Conservation (phyloP, 2,329 filamentous ascomycete genomes). For the Fusarium subtropicale region DNA sequence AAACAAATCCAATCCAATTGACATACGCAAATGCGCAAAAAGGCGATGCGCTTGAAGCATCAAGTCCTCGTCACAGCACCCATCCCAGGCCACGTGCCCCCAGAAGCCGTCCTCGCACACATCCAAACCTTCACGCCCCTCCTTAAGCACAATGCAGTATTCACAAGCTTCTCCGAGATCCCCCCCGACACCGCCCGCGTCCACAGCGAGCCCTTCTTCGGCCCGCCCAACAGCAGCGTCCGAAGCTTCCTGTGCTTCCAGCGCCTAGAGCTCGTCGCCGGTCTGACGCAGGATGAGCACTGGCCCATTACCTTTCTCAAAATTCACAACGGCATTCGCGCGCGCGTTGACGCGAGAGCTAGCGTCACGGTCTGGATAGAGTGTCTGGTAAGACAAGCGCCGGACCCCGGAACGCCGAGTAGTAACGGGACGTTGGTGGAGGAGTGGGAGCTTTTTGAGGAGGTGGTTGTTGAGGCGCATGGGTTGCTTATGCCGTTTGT, state of each 20-base stretch:
- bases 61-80: conserved; percentile 26
- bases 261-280: conserved; percentile 16
- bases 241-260: conserved; percentile 15
- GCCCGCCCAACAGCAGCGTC: conserved; percentile 14
- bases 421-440: conserved; percentile 16
- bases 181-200: conserved; percentile 15
- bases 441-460: conserved; percentile 35
- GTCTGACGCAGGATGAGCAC: conserved; percentile 13
- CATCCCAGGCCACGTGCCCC: conserved; percentile 29
- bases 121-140: conserved; percentile 32
- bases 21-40: not conserved
- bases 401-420: conserved; percentile 19
- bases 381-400: conserved; percentile 19
- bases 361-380: conserved; percentile 30
- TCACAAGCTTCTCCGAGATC: conserved; percentile 21
- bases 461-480: conserved; percentile 26
- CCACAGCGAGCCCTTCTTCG: conserved; percentile 28
- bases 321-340: conserved; percentile 27
- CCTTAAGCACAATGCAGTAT: conserved; percentile 18
- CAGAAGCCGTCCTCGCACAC: conserved; percentile 31
- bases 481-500: conserved; percentile 34
- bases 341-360: conserved; percentile 26
- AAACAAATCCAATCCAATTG: not conserved
- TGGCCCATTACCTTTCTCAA: conserved; percentile 30
- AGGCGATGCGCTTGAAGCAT: conserved; percentile 33